phyloP scores from a whole-genome alignment of 2,329 filamentous ascomycete genomes.

The Laburnicola sp. region DNA sequence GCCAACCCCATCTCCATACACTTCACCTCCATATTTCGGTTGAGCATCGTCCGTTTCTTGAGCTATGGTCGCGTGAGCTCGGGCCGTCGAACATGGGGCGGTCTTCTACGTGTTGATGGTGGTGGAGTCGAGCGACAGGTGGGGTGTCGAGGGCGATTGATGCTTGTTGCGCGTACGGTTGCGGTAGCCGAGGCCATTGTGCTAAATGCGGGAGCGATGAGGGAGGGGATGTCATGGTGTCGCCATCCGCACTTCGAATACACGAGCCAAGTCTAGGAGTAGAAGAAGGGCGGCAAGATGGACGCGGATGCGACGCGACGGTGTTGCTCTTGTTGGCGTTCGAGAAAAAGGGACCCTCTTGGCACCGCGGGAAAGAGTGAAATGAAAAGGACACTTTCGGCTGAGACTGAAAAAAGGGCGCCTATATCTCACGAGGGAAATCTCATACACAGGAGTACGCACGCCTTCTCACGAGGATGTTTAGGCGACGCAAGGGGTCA shows the following conservation, averaged over 20 bases:
- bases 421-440: no score
- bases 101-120: conserved; percentile 41
- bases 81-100: conserved; percentile 51
- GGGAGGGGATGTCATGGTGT: conserved; percentile 32
- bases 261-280: conserved; percentile 12
- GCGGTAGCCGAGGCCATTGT: conserved; percentile 55
- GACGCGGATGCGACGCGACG: no score
- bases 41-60: conserved; percentile 44
- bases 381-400: no score
- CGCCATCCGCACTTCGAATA: conserved; percentile 37
- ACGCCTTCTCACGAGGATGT: no score
- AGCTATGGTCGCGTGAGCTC: conserved; percentile 44
- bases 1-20: conserved; percentile 52
- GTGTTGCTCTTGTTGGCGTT: no score
- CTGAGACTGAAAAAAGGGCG: background rate
- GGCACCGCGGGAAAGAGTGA: no score
- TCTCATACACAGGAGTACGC: no score
- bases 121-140: conserved; percentile 52
- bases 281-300: background rate
- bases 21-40: conserved; percentile 47
- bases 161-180: conserved; percentile 55
- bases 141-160: conserved; percentile 49
- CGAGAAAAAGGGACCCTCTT: no score
- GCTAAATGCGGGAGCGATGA: conserved; percentile 51
- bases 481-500: no score